Evolutionary conservation across 2,329 filamentous ascomycete species (phyloP), one percentile per base, ranked within the genome.

Genomic region (Leptographium wingfieldii): DNA sequence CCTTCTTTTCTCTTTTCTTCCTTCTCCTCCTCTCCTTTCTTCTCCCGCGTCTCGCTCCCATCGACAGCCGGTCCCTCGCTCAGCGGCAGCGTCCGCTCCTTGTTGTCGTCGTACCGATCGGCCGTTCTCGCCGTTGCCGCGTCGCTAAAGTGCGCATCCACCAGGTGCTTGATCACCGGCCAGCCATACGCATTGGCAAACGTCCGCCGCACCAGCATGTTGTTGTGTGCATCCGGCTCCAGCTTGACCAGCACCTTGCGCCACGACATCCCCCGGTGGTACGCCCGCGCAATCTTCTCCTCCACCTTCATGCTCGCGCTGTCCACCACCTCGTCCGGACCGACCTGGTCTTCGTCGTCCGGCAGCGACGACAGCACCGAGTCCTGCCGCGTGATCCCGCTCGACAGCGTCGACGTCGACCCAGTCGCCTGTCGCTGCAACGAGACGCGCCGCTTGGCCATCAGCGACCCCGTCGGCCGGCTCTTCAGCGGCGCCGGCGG

Each of bases 121-220:
- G 83, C 78, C 1, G 81, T 84, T 19, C 80, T 78, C 0, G 88
- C 85, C 1, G 80, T 74, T 55, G 81, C 81, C 0, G 84, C 85
- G 68, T 95, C 88, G 59, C 85, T 88, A 70, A 99, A 99, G 73
- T 99, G 94, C 0, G 90, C 91, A 67, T 97, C 92, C 58, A 94
- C 92, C 25, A 97, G 75, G 73, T 99, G 94, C 73, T 96, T 92
- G 56, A 97, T 78, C 0, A 99, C 94, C 0, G 94, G 94, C 94
- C 94, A 99, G 2, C 94, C 94, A 67, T 95, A 95, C 0, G 94
- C 94, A 68, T 99, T 99, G 60, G 91, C 87, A 71, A 99, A 99
- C 86, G 91, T 95, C 60, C 94, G 86, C 19, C 94, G 87, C 29
- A 99, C 94, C 62, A 97, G 87, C 65, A 99, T 95, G 72, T 99